Percentiles rank a stretch among this genome's conserved stretches.
Evolutionary conservation across 1,284 basidiomycete genomes (phyloP).

Genomic region (Ustilago shanxiensis): DNA sequence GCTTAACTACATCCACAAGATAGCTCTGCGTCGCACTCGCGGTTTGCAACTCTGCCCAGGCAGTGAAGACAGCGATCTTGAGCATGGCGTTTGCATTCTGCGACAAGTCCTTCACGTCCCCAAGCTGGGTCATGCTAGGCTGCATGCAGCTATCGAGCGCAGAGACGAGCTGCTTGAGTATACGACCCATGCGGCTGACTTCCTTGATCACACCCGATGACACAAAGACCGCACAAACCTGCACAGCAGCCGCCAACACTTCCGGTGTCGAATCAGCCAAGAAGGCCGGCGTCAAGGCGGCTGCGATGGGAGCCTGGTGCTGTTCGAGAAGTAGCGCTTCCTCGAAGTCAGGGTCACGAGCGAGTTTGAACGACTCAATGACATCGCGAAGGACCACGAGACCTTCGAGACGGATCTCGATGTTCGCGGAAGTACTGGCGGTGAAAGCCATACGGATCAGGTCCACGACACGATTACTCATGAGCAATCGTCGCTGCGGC

Average conservation of each 20-base stretch:
- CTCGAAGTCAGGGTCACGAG: conserved; percentile 92
- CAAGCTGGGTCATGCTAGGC: conserved; percentile 84
- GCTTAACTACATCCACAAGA: conserved; percentile 84
- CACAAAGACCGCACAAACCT: conserved; percentile 94
- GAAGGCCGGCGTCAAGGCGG: conserved; percentile 97
- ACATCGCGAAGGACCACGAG: conserved; percentile 90
- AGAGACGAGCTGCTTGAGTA: conserved; percentile 82
- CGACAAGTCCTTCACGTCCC: conserved; percentile 87
- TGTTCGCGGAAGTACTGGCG: conserved; percentile 93
- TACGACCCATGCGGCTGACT: conserved; percentile 89
- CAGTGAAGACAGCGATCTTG: conserved; percentile 89
- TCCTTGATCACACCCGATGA: conserved; percentile 96
- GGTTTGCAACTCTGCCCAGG: conserved; percentile 93
- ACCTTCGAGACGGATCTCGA: conserved; percentile 93
- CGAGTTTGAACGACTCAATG: conserved; percentile 87
- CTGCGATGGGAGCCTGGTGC: conserved; percentile 97
- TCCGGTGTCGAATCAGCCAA: conserved; percentile 94
- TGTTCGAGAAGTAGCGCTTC: conserved; percentile 93
- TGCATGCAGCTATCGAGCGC: conserved; percentile 82
- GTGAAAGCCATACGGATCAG: conserved; percentile 98
- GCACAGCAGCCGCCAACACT: conserved; percentile 89
- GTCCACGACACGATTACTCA: conserved; percentile 87
- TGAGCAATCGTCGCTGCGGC: conserved; percentile 72
- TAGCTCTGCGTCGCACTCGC: conserved; percentile 82
- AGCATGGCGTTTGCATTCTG: conserved; percentile 96